Evolutionary conservation across 306 rosid genomes (phyloP).

Genomic region (Arachis stenosperma): DNA sequence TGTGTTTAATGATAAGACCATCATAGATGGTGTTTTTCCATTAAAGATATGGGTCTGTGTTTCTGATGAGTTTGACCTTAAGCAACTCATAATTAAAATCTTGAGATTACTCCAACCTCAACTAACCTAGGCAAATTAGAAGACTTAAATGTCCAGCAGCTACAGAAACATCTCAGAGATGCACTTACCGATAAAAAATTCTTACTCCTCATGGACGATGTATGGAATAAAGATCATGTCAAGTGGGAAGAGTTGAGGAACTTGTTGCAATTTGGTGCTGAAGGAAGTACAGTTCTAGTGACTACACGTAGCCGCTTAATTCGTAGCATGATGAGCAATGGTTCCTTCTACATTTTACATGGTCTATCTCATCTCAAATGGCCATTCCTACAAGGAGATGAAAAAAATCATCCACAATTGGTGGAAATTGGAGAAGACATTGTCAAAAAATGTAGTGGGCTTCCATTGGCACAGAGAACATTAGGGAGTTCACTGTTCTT

Average conservation of each 20-base stretch:
- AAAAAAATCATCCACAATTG: neutral
- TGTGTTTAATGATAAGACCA: neutral
- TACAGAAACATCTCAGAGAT: neutral
- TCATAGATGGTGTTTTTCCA: neutral
- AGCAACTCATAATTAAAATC: slow-evolving; percentile 6
- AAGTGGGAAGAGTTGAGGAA: neutral
- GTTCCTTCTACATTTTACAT: neutral
- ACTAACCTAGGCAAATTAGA: neutral
- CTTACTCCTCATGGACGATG: neutral
- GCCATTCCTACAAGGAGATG: slow-evolving; percentile 2
- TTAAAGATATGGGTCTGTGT: neutral
- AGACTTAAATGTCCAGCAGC: neutral
- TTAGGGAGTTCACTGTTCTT: neutral
- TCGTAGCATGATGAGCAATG: neutral
- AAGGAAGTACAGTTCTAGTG: neutral
- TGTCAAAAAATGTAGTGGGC: neutral
- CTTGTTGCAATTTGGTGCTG: neutral
- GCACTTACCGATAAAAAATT: neutral
- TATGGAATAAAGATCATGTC: neutral
- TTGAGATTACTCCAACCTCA: neutral
- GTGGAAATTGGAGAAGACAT: neutral
- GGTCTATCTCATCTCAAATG: neutral
- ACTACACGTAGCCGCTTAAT: neutral
- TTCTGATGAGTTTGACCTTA: slow-evolving; percentile 18
- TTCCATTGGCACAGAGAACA: neutral